These are phyloP conservation scores for Mucor irregularis DNA, from an alignment of 371 early-diverging fungal species.

Conservation along the genomic window DNA sequence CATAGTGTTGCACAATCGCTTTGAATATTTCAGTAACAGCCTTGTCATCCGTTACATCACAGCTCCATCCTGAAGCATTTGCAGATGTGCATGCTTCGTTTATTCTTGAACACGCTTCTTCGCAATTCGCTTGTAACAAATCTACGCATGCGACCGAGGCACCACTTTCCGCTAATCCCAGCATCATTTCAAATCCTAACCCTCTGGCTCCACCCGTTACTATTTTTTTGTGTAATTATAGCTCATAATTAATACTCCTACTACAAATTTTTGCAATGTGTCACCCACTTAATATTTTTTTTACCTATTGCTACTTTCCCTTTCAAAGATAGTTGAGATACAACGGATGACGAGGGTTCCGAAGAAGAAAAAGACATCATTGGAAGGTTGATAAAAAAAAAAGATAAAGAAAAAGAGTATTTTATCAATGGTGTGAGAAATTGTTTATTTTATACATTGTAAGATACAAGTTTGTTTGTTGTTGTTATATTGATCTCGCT, in stretches of 20 bases:
- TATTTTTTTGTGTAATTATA: not conserved
- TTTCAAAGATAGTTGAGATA: slow-evolving; percentile 27
- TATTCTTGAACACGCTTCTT: slow-evolving; percentile 19
- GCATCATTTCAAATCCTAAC: slow-evolving; percentile 48
- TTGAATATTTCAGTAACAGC: slow-evolving; percentile 83
- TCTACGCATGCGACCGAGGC: slow-evolving; percentile 45
- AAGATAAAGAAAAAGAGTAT: no score
- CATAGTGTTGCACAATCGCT: slow-evolving; percentile 61
- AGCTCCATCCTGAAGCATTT: slow-evolving; percentile 36
- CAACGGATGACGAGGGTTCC: slow-evolving; percentile 21
- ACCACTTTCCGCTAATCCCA: slow-evolving; percentile 39
- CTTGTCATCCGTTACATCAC: slow-evolving; percentile 62
- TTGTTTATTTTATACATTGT: no score
- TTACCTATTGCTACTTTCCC: slow-evolving; percentile 44
- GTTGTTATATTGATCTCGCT: no score
- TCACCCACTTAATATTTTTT: no score
- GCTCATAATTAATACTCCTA: not conserved
- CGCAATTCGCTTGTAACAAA: slow-evolving; percentile 20
- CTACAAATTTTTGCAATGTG: not conserved
- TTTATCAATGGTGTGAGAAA: no score
- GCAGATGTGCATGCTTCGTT: slow-evolving; percentile 25
- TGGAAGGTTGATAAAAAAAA: no score
- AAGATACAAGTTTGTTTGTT: no score
- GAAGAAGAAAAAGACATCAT: no score
- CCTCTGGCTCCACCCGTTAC: slow-evolving; percentile 53